Evolutionary conservation across 441 rosid genomes (phyloP).

Genomic region (Sinapis alba): DNA sequence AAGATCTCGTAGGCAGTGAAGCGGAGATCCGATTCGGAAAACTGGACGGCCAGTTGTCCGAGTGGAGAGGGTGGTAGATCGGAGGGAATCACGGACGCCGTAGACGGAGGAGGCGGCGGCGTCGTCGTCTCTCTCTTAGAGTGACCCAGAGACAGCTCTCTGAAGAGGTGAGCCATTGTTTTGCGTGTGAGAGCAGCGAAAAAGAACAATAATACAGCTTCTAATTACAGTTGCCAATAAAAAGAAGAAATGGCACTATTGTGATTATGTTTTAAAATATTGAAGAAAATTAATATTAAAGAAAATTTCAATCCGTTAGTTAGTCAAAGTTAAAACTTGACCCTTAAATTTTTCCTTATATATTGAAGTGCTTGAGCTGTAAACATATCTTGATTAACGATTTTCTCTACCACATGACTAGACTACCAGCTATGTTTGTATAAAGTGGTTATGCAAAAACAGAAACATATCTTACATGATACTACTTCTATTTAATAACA

Average conservation of each 20-base stretch:
- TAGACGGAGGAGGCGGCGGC: conserved; percentile 27
- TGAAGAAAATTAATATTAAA: background rate
- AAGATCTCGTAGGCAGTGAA: conserved; percentile 91
- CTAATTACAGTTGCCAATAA: background rate
- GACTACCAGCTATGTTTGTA: background rate
- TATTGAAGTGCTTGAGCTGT: background rate
- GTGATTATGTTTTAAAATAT: background rate
- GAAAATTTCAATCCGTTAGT: background rate
- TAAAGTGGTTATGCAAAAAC: background rate
- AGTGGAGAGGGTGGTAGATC: conserved; percentile 75
- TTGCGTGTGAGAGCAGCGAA: conserved; percentile 28
- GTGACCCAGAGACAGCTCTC: conserved; percentile 86
- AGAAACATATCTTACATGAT: background rate
- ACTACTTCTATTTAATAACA: background rate
- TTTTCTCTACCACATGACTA: background rate
- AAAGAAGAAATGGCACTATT: conserved; percentile 3
- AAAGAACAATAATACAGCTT: conserved; percentile 10
- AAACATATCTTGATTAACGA: background rate
- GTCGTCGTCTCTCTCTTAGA: conserved; percentile 74
- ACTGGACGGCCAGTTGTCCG: conserved; percentile 69
- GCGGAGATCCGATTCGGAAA: conserved; percentile 81
- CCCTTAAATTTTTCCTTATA: background rate
- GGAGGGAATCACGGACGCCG: conserved; percentile 52
- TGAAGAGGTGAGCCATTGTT: conserved; percentile 86
- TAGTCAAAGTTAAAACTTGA: background rate